These are phyloP conservation scores for Trichosanthes cucumerina DNA, from an alignment of 306 rosid genomes.

Conservation along the genomic window DNA sequence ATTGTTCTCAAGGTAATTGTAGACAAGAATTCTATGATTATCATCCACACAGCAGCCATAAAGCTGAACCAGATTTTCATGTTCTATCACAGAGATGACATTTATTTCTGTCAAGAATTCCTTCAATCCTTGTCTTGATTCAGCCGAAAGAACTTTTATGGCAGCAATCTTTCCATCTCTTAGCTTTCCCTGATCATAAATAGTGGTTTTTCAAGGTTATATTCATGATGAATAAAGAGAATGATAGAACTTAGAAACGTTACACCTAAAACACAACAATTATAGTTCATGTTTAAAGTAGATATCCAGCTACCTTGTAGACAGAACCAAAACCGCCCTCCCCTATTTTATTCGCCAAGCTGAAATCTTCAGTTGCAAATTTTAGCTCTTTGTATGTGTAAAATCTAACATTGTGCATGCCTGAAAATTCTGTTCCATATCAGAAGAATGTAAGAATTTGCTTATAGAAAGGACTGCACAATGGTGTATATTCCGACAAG, in stretches of 20 bases:
- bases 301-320: constrained; percentile 48
- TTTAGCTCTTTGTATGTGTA: constrained; percentile 59
- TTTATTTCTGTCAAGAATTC: constrained; percentile 95
- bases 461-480: not conserved
- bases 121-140: constrained; percentile 81
- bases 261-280: constrained; percentile 8
- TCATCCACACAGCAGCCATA: constrained; percentile 83
- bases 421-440: constrained; percentile 35
- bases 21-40: constrained; percentile 68
- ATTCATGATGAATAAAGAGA: constrained; percentile 3
- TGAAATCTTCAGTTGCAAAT: constrained; percentile 61
- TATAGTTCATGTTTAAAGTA: not conserved
- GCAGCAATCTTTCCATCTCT: constrained; percentile 81
- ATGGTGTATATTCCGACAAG: not conserved
- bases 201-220: constrained; percentile 3
- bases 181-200: constrained; percentile 62
- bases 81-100: constrained; percentile 72
- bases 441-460: not conserved
- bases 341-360: constrained; percentile 68
- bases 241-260: constrained; percentile 1
- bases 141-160: constrained; percentile 83
- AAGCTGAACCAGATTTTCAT: constrained; percentile 79
- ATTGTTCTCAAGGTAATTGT: constrained; percentile 91
- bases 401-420: constrained; percentile 51
- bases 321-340: constrained; percentile 99